These are phyloP conservation scores for Penicillium cosmopolitanum DNA, from an alignment of 495 filamentous ascomycete species.

Conservation along the genomic window DNA sequence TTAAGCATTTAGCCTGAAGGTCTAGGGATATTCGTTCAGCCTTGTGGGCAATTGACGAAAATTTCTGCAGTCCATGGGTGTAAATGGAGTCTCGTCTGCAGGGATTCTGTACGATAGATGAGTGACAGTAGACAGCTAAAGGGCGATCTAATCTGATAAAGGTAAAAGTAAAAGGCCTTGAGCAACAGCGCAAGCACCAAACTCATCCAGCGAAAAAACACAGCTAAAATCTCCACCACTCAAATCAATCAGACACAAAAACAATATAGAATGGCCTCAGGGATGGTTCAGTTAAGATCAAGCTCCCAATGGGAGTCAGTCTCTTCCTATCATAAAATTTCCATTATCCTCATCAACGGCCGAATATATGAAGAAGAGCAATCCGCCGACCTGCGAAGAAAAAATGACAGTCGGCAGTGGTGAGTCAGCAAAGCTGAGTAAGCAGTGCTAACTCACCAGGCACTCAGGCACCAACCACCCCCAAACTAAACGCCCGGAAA, in stretches of 20 bases:
- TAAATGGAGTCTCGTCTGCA: too few relatives aligned
- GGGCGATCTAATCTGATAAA: not conserved
- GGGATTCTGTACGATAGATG: not conserved
- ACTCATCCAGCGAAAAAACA: not conserved
- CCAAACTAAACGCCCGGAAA: slow-evolving; percentile 11
- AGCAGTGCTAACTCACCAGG: not conserved
- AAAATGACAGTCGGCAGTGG: not conserved
- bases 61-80: too few relatives aligned
- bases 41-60: too few relatives aligned
- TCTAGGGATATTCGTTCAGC: too few relatives aligned
- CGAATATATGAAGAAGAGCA: slow-evolving; percentile 33
- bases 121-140: not conserved
- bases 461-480: not conserved
- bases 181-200: not conserved
- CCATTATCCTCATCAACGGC: slow-evolving; percentile 60
- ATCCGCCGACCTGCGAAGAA: slow-evolving; percentile 12
- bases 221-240: not conserved
- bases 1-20: too few relatives aligned
- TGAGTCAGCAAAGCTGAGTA: not conserved
- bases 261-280: slow-evolving; percentile 38
- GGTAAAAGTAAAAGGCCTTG: too few relatives aligned
- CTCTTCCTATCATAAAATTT: slow-evolving; percentile 65
- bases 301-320: slow-evolving; percentile 54
- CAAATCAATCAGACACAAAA: not conserved
- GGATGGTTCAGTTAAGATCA: slow-evolving; percentile 58